These are phyloP conservation scores for Sutorius eximius DNA, from an alignment of 1,284 basidiomycete genomes.

Conservation along the genomic window DNA sequence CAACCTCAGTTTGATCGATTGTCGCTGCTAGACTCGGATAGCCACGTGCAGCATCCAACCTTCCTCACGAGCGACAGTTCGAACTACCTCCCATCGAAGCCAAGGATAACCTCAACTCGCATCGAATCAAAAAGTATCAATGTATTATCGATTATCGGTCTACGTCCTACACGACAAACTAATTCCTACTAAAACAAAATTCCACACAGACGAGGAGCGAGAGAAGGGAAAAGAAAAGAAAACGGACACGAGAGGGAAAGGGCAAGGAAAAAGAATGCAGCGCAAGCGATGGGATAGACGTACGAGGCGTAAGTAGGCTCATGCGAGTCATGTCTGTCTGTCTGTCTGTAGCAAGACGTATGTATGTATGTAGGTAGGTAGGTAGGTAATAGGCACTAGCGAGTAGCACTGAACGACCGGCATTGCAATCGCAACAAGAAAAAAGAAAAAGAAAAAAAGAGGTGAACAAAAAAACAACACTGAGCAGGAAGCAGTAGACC, in stretches of 20 bases:
- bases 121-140: too few species aligned
- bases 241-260: too few species aligned
- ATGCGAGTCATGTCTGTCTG: neutral
- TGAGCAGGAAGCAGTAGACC: neutral
- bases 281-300: neutral
- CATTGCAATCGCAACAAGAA: conserved; percentile 1
- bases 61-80: too few species aligned
- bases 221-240: neutral
- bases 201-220: too few species aligned
- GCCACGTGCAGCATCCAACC: too few species aligned
- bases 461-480: neutral
- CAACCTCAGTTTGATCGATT: too few species aligned
- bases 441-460: neutral
- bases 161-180: too few species aligned
- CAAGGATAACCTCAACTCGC: too few species aligned
- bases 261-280: neutral
- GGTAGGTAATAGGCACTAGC: neutral
- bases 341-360: neutral
- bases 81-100: too few species aligned
- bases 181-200: too few species aligned
- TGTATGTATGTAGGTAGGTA: neutral
- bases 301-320: neutral
- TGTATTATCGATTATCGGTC: too few species aligned
- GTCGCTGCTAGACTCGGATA: too few species aligned
- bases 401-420: conserved; percentile 4